phyloP scores from a whole-genome alignment of 345 rosid species.

The Rhodamnia rubescens region DNA sequence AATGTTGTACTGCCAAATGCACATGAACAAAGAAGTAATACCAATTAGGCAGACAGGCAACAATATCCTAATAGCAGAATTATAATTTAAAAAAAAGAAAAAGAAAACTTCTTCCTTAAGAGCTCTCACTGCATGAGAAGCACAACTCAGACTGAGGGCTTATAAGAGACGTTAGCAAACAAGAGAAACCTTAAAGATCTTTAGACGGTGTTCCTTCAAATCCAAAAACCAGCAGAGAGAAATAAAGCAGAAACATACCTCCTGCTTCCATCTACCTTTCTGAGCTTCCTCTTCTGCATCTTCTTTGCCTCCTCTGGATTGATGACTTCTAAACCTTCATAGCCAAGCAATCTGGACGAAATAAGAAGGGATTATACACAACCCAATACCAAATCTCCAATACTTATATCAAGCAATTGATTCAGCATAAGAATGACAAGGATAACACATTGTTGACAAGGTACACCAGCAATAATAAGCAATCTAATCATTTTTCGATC shows the following conservation, averaged over 20 bases:
- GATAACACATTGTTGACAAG: neutral
- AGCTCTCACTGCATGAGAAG: neutral
- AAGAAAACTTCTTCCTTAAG: neutral
- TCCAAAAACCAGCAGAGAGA: neutral
- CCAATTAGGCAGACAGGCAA: neutral
- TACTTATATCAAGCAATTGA: neutral
- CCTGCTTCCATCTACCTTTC: conserved; percentile 86
- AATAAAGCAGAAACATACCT: conserved; percentile 25
- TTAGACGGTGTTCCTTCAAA: neutral
- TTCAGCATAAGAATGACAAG: neutral
- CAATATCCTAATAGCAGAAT: neutral
- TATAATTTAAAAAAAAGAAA: neutral
- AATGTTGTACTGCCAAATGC: neutral
- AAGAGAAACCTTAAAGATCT: neutral
- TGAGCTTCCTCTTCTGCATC: conserved; percentile 92
- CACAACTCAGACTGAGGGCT: neutral
- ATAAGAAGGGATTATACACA: neutral
- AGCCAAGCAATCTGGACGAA: conserved; percentile 32
- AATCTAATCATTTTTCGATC: neutral
- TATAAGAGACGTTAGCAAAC: neutral
- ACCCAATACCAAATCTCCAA: neutral
- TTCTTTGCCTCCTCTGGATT: conserved; percentile 91
- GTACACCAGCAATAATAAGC: neutral
- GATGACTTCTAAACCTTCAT: conserved; percentile 85
- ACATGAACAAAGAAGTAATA: neutral